Evolutionary conservation across 2,329 filamentous ascomycete genomes (phyloP).

Genomic region (Drechslerella coelobrocha): DNA sequence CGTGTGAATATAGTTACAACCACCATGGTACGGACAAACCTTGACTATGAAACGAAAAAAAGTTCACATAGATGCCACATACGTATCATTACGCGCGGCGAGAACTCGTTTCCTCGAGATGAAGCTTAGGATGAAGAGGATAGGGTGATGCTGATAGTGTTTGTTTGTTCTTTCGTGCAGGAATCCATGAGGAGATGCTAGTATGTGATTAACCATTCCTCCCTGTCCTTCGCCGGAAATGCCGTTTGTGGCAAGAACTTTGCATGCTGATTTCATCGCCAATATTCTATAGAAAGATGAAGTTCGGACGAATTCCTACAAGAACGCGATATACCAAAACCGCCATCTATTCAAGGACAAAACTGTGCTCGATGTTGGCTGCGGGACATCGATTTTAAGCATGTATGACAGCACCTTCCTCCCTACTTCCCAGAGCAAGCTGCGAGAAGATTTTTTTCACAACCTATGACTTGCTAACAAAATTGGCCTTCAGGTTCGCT

Average conservation of each 20-base stretch:
- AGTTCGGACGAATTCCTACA: conserved; percentile 93
- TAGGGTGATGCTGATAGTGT: conserved; percentile 10
- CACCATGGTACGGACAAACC: conserved; percentile 79
- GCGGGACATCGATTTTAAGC: conserved; percentile 95
- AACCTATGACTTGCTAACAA: conserved; percentile 1
- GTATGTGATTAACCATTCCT: conserved; percentile 71
- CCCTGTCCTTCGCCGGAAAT: conserved; percentile 51
- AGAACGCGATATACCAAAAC: conserved; percentile 97
- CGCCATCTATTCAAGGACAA: conserved; percentile 91
- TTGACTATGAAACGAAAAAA: conserved; percentile 20
- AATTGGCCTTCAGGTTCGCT: conserved; percentile 76
- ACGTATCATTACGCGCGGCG: too few species aligned
- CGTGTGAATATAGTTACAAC: conserved; percentile 79
- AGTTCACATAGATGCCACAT: too few species aligned
- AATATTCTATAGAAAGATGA: conserved; percentile 80
- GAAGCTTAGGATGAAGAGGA: background rate
- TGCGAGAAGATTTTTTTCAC: conserved; percentile 28
- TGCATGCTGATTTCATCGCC: conserved; percentile 50
- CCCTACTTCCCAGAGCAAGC: conserved; percentile 39
- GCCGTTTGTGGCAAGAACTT: background rate
- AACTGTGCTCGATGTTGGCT: conserved; percentile 95
- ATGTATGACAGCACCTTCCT: conserved; percentile 69
- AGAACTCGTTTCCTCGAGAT: too few species aligned
- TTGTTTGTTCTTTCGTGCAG: conserved; percentile 60
- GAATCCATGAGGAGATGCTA: conserved; percentile 98